Percentiles rank a stretch among this genome's conserved stretches.
phyloP scores from a whole-genome alignment of 2,329 filamentous ascomycete genomes.

The Microsporum canis region DNA sequence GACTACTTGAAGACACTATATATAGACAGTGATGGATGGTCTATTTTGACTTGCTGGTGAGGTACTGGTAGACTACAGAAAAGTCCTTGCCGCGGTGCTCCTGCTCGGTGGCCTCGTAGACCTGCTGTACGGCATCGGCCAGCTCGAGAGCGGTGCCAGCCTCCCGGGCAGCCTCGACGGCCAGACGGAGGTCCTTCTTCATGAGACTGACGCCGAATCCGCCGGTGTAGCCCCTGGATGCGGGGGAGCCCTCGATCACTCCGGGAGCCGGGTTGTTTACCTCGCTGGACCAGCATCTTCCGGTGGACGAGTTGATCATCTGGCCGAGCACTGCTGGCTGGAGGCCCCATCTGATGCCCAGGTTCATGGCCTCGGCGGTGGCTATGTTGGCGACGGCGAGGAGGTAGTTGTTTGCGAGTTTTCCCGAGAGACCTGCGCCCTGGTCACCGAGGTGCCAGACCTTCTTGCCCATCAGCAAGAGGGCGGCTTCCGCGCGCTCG shows the following conservation, averaged over 20 bases:
- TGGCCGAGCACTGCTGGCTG: slow-evolving; percentile 59
- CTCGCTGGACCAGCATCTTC: slow-evolving; percentile 92
- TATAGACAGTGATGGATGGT: background rate
- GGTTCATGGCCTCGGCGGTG: slow-evolving; percentile 55
- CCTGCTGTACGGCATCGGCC: slow-evolving; percentile 49
- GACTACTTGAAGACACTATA: background rate
- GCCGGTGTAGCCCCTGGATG: slow-evolving; percentile 62
- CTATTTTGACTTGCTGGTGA: slow-evolving; percentile 30
- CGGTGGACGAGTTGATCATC: slow-evolving; percentile 87
- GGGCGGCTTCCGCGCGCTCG: slow-evolving; percentile 53
- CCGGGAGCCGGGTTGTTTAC: slow-evolving; percentile 90
- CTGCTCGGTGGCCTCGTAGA: slow-evolving; percentile 57
- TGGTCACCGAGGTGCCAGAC: slow-evolving; percentile 78
- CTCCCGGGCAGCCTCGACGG: slow-evolving; percentile 59
- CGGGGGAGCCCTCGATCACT: slow-evolving; percentile 64
- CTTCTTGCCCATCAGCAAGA: slow-evolving; percentile 74
- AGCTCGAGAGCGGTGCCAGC: slow-evolving; percentile 55
- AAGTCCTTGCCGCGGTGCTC: slow-evolving; percentile 62
- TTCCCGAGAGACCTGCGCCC: slow-evolving; percentile 76
- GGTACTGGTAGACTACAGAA: slow-evolving; percentile 66
- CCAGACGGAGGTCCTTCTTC: slow-evolving; percentile 67
- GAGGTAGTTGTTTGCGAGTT: slow-evolving; percentile 95
- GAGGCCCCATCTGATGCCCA: slow-evolving; percentile 52
- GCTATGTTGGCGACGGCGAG: slow-evolving; percentile 84
- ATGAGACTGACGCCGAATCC: slow-evolving; percentile 69